Conservation (phyloP, 306 rosid genomes). For the Fragaria iinumae region DNA sequence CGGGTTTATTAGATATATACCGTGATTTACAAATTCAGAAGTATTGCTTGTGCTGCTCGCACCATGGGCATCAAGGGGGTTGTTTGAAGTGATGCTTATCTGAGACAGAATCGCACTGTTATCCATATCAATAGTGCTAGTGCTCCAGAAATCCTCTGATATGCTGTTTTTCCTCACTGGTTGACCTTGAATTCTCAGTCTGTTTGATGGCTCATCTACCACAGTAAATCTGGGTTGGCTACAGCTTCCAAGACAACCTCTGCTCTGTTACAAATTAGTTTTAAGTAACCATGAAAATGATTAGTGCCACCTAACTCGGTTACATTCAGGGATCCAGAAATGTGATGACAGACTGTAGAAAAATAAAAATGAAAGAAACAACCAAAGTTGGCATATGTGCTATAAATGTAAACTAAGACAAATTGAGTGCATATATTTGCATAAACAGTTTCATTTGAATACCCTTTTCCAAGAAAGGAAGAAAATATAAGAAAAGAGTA, state of each 20-base stretch:
- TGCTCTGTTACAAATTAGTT: constrained; percentile 84
- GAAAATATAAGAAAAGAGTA: not conserved
- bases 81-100: constrained; percentile 45
- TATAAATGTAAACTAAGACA: not conserved
- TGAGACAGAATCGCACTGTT: constrained; percentile 47
- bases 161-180: constrained; percentile 40
- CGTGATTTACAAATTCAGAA: constrained; percentile 71
- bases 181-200: constrained; percentile 42
- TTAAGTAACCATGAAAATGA: constrained; percentile 45
- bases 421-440: not conserved
- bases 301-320: constrained; percentile 35
- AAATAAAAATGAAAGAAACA: not conserved
- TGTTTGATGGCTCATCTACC: constrained; percentile 46
- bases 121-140: constrained; percentile 66
- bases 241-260: constrained; percentile 82
- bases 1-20: constrained; percentile 30
- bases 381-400: not conserved
- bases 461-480: not conserved
- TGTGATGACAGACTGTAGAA: constrained; percentile 10
- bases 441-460: not conserved
- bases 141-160: constrained; percentile 70
- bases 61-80: constrained; percentile 42
- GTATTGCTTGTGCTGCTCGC: constrained; percentile 46
- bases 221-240: constrained; percentile 34
- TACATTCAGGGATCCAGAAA: constrained; percentile 1